Percentiles rank a stretch among this genome's conserved stretches.
Conservation (phyloP, 441 rosid species). For the Corymbia citriodora region DNA sequence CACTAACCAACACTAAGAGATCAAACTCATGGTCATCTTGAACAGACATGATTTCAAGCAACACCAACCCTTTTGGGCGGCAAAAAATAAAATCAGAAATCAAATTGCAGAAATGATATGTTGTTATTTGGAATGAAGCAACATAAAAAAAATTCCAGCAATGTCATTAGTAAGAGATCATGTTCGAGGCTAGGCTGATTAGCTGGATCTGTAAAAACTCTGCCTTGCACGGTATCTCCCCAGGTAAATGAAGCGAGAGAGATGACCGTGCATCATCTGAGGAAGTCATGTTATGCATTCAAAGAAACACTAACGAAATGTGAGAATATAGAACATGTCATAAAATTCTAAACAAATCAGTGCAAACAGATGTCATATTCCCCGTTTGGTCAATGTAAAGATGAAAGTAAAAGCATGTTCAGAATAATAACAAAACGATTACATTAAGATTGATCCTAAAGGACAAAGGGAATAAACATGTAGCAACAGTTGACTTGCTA, state of each 20-base stretch:
- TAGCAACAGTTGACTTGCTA: neutral
- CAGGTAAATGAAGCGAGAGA: neutral
- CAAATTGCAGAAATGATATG: neutral
- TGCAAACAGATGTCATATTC: neutral
- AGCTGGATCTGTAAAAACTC: neutral
- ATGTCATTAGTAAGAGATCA: neutral
- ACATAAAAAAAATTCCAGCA: neutral
- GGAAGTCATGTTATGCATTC: neutral
- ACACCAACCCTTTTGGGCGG: neutral
- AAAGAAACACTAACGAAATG: neutral
- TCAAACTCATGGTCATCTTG: conserved; percentile 13
- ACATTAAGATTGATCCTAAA: neutral
- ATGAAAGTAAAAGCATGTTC: neutral
- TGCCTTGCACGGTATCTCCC: neutral
- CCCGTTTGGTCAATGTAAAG: neutral
- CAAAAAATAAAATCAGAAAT: neutral
- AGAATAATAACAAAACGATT: neutral
- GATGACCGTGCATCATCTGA: neutral
- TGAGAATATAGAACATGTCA: neutral
- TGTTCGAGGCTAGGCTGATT: neutral
- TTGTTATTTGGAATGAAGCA: neutral
- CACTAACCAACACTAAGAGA: conserved; percentile 2
- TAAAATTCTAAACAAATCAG: neutral
- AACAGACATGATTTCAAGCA: neutral
- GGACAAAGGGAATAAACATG: neutral